Conservation (phyloP, 73 alveolate species). For the Paraurostyla sp. region DNA sequence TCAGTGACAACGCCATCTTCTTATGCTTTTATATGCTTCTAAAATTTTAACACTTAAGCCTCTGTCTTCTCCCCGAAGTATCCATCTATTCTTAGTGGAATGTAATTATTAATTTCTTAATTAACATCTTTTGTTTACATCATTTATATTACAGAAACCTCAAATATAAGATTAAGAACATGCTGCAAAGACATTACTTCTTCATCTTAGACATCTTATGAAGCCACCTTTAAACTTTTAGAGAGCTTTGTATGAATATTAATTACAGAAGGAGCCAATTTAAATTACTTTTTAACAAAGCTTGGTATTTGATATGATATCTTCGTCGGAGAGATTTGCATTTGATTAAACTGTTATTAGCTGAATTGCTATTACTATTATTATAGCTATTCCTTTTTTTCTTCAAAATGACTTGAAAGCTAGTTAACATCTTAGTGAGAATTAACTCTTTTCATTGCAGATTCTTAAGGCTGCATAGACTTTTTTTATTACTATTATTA, state of each 20-base stretch:
- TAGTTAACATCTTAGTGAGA: not conserved
- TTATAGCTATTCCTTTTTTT: not conserved
- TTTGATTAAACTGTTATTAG: too few relatives aligned
- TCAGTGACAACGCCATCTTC: slow-evolving; percentile 58
- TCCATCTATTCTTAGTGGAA: slow-evolving; percentile 58
- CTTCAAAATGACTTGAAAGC: slow-evolving; percentile 22
- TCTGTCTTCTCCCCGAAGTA: slow-evolving; percentile 61
- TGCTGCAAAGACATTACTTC: not conserved
- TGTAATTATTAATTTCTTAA: not conserved
- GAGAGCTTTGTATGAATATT: not conserved
- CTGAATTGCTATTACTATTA: not conserved
- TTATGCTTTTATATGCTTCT: slow-evolving; percentile 2
- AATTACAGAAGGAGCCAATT: slow-evolving; percentile 11
- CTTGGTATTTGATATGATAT: not conserved
- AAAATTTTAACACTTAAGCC: slow-evolving; percentile 31
- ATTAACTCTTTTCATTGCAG: slow-evolving; percentile 1
- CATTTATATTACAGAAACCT: slow-evolving; percentile 23
- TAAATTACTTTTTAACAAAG: not conserved
- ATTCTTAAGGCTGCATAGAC: not conserved
- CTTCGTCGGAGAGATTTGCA: not conserved
- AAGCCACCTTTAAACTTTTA: not conserved
- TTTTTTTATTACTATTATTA: not conserved
- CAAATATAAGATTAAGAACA: slow-evolving; percentile 21
- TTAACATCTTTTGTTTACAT: not conserved
- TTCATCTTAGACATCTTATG: not conserved